Base-by-base conservation (phyloP, 148 eudicot species). In the Rhododendron vialii region DNA sequence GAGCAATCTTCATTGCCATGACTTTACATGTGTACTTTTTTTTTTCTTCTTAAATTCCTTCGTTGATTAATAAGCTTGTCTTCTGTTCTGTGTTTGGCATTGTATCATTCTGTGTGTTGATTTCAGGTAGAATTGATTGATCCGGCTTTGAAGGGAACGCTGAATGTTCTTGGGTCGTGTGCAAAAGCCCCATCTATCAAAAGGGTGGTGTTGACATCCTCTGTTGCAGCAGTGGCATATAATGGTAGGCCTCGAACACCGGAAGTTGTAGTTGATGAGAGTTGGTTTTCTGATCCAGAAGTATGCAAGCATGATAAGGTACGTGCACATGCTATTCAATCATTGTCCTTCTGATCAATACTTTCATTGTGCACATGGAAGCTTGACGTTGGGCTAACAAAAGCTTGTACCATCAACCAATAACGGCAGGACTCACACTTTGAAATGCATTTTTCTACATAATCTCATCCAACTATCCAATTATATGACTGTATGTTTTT, bases 111-210 rank as follows among this genome's bases (percentile, higher is more conserved):
- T 50, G 45, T 12, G 14, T 41, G 14, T 51, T 43, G 14, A 20
- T 82, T 65, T 81, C 92, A 94, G 96, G 87, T 79, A 30, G 97
- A 94, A 41, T 51, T 94, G 61, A 86, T 94, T 84, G 95, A 93
- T 89, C 97, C 95, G 38, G 94, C 95, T 3, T n/a, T 94, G 9
- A 94, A 94, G 88, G 96, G 96, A 76, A 94, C 96, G 11, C 91
- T 94, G 13, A 94, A 94, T 88, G 94, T 94, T 65, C 95, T 94
- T 14, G 83, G 55, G 1, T 91, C 95, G 18, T 92, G 94, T 87
- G 90, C 85, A 8, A 93, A 90, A 89, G 65, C 84, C n/a, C 85
- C 92, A 47, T 89, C 94, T 0, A 50, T 93, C 30, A 90, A 82
- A 75, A 89, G 92, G 87, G 92, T 94, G 57, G 91, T 94, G 85